A percentile compares a stretch with the other conserved stretches of the same genome.
These are phyloP conservation scores for Aureobasidium sp. DNA, from an alignment of 2,329 filamentous ascomycete genomes.

Conservation along the genomic window DNA sequence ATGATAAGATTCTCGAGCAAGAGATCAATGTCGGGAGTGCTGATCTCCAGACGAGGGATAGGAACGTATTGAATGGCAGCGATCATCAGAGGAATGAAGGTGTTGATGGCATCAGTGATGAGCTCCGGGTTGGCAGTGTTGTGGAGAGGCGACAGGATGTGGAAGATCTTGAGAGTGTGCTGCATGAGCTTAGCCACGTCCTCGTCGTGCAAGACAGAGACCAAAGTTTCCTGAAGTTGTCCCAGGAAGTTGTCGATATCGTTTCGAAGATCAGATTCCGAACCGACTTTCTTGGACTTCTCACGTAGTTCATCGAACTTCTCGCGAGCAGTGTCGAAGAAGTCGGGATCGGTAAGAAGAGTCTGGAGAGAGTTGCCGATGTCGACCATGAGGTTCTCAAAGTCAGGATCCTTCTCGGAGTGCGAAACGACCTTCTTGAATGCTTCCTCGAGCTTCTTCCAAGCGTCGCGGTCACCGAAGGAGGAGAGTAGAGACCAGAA, in stretches of 20 bases:
- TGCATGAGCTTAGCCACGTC: constrained; percentile 63
- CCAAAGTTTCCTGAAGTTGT: constrained; percentile 61
- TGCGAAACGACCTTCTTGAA: constrained; percentile 68
- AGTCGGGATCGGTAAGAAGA: constrained; percentile 77
- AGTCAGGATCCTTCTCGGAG: constrained; percentile 69
- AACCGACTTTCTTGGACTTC: constrained; percentile 52
- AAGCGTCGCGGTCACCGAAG: constrained; percentile 67
- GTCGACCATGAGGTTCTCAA: constrained; percentile 69
- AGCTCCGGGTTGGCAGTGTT: constrained; percentile 63
- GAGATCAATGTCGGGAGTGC: constrained; percentile 74
- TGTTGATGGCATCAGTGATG: constrained; percentile 66
- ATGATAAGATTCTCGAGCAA: constrained; percentile 85
- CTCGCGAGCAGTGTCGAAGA: constrained; percentile 69
- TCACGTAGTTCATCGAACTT: constrained; percentile 54
- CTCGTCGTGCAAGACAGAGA: constrained; percentile 62
- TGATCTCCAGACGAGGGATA: constrained; percentile 83
- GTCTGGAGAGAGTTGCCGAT: constrained; percentile 69
- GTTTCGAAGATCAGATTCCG: constrained; percentile 60
- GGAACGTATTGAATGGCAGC: constrained; percentile 78
- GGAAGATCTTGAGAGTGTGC: constrained; percentile 60
- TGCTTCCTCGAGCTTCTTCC: constrained; percentile 64
- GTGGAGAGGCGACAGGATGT: constrained; percentile 61
- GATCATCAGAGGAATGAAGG: constrained; percentile 73
- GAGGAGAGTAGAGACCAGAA: constrained; percentile 75
- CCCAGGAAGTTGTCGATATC: constrained; percentile 67